Percentiles rank a stretch among this genome's conserved stretches.
These are phyloP conservation scores for Arthrobotrys sinensis DNA, from an alignment of 2,329 filamentous ascomycete species.

Conservation along the genomic window DNA sequence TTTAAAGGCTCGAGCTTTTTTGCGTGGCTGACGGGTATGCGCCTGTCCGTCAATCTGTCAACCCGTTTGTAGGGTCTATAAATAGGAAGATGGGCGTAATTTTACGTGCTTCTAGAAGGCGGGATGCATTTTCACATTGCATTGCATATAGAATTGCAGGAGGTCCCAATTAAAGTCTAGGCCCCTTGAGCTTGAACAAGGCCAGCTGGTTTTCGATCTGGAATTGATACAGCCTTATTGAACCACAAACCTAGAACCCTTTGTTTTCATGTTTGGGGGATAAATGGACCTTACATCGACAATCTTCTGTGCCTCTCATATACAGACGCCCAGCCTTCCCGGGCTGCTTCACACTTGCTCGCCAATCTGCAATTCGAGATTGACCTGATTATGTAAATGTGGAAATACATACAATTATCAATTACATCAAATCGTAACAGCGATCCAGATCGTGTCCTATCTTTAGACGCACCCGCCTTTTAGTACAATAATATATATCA, in stretches of 20 bases:
- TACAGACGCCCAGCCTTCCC: neutral
- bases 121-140: neutral
- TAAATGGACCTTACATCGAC: too few species aligned
- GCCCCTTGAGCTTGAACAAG: neutral
- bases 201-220: too few species aligned
- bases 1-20: neutral
- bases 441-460: neutral
- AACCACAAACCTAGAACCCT: too few species aligned
- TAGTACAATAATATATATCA: neutral
- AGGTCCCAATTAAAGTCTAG: neutral
- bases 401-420: neutral
- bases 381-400: neutral
- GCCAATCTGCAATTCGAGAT: neutral
- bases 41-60: neutral
- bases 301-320: neutral
- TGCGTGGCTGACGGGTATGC: neutral
- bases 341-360: neutral
- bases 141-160: neutral
- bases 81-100: neutral
- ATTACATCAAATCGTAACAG: neutral
- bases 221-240: too few species aligned
- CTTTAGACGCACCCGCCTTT: neutral
- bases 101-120: neutral
- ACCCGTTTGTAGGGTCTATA: neutral
- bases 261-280: too few species aligned